Conservation (phyloP, 345 rosid genomes). For the Pugionium dolabratum region DNA sequence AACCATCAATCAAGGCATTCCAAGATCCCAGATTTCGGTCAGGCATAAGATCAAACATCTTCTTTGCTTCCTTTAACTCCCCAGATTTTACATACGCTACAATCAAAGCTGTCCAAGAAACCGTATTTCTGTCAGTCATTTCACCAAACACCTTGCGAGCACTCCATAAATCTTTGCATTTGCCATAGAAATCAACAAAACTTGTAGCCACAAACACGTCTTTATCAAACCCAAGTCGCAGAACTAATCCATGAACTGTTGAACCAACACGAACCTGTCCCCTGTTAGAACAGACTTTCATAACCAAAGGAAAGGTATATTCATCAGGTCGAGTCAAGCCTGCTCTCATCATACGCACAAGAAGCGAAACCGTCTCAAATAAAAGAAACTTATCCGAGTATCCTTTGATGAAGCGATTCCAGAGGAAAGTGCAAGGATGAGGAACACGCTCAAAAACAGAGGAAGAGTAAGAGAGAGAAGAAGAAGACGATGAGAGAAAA, state of each 20-base stretch:
- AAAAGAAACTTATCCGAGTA: conserved; percentile 43
- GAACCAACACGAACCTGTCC: conserved; percentile 46
- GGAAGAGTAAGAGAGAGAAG: conserved; percentile 48
- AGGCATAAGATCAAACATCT: conserved; percentile 57
- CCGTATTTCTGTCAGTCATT: conserved; percentile 56
- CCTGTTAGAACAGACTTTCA: conserved; percentile 56
- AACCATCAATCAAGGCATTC: conserved; percentile 62
- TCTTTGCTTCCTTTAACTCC: conserved; percentile 53
- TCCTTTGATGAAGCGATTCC: conserved; percentile 57
- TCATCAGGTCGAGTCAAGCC: conserved; percentile 47
- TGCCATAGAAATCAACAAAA: conserved; percentile 68
- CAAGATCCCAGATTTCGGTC: conserved; percentile 56
- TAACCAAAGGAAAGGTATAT: conserved; percentile 54
- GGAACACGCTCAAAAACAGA: conserved; percentile 51
- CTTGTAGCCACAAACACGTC: conserved; percentile 63
- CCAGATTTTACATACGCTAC: conserved; percentile 54
- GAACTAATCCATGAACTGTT: conserved; percentile 56
- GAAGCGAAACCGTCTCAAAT: conserved; percentile 44
- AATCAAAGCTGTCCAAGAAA: conserved; percentile 80
- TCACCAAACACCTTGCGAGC: conserved; percentile 66
- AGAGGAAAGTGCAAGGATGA: conserved; percentile 55
- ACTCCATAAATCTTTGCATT: conserved; percentile 47
- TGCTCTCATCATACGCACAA: conserved; percentile 55
- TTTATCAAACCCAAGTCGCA: conserved; percentile 45
- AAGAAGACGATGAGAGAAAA: conserved; percentile 43